Evolutionary conservation across 352 stramenopile genomes (phyloP).

Genomic region (Phytophthora capsici): DNA sequence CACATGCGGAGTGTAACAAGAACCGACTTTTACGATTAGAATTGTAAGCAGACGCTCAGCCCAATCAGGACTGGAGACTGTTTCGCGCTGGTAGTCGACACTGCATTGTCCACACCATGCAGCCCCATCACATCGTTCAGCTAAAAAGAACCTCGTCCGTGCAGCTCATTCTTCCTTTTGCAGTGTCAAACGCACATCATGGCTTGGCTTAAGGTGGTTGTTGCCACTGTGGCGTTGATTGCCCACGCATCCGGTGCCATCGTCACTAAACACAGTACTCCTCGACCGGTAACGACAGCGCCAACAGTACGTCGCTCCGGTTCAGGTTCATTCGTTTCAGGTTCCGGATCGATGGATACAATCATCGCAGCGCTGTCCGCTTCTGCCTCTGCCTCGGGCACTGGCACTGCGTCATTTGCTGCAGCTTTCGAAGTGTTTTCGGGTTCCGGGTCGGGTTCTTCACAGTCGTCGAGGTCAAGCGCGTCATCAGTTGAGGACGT

Average conservation of each 20-base stretch:
- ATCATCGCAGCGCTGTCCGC: conserved; percentile 9
- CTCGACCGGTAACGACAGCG: neutral
- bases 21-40: conserved; percentile 14
- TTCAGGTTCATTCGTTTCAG: conserved; percentile 13
- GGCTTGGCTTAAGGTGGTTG: conserved; percentile 5
- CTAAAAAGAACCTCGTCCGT: neutral
- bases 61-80: conserved; percentile 20
- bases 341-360: neutral
- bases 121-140: conserved; percentile 7
- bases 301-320: conserved; percentile 1
- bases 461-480: neutral
- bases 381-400: conserved; percentile 4
- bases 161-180: conserved; percentile 29
- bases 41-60: conserved; percentile 5
- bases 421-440: conserved; percentile 14
- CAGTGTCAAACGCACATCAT: conserved; percentile 9
- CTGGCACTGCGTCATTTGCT: conserved; percentile 13
- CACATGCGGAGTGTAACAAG: conserved; percentile 7
- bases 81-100: conserved; percentile 16
- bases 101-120: neutral
- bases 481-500: neutral
- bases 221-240: conserved; percentile 4
- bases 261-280: conserved; percentile 13
- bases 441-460: conserved; percentile 1
- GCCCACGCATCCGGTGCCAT: conserved; percentile 1